phyloP scores from a whole-genome alignment of 148 eudicot species.

The Amaranthus cruentus region DNA sequence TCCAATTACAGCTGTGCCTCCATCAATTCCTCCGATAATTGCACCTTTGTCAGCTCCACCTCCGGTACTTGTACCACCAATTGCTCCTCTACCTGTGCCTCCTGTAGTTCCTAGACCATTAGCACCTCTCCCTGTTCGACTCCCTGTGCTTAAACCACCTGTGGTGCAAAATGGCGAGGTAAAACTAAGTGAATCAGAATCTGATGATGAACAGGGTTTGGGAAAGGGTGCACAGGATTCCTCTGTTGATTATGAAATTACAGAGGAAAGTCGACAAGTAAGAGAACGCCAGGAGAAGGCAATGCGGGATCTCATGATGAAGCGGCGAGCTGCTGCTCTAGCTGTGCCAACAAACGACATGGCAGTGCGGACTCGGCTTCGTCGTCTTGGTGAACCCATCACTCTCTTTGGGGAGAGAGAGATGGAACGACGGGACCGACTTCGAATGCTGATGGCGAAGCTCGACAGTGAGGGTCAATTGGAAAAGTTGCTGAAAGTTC shows the following conservation, averaged over 20 bases:
- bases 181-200: constrained; percentile 46
- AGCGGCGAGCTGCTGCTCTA: constrained; percentile 84
- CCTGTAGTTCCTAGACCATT: constrained; percentile 48
- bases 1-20: constrained; percentile 29
- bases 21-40: constrained; percentile 43
- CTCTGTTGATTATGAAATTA: constrained; percentile 56
- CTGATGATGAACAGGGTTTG: constrained; percentile 49
- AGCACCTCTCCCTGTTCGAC: constrained; percentile 64
- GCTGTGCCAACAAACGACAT: constrained; percentile 91
- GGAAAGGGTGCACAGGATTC: constrained; percentile 25
- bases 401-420: constrained; percentile 92
- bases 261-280: constrained; percentile 69
- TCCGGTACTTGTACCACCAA: constrained; percentile 39
- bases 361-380: constrained; percentile 73
- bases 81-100: constrained; percentile 52
- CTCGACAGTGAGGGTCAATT: constrained; percentile 87
- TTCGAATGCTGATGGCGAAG: constrained; percentile 84
- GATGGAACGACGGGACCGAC: constrained; percentile 92
- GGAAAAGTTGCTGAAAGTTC: constrained; percentile 83
- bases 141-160: constrained; percentile 48
- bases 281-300: constrained; percentile 78
- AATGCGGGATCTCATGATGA: constrained; percentile 73
- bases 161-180: constrained; percentile 53
- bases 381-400: constrained; percentile 81
- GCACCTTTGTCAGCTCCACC: constrained; percentile 42